Base-by-base conservation (phyloP, 805 yeast genomes). In the Candida suzukii region DNA sequence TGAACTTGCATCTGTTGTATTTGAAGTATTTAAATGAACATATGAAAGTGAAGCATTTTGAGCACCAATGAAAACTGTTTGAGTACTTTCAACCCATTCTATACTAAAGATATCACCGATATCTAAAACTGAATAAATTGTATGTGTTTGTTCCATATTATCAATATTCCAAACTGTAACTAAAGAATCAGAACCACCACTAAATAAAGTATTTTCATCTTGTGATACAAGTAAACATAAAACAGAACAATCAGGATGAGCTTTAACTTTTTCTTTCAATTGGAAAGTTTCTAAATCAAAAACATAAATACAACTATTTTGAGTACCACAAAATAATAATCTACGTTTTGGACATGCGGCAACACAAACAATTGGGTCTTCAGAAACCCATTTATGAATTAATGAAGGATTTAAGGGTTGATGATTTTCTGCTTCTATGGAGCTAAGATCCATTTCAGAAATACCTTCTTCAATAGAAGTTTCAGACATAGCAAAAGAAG, bases 71-170 rank as follows among this genome's bases (percentile, higher is more conserved):
- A 80, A 86, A 4, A 91, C 67, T 0, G 86, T 76, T 37, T 78
- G 71, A 11, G 74, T 58, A 2, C 63, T 48, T 17, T 76, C 74
- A 14, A 81, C 70, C 78, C 93, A 87, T 8, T 79, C 74, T 27
- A 91, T 63, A 9, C 95, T 82, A 56, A 91, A 91, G 16, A 91
- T 83, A 60, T 91, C 99, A 39, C 99, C 99, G 39, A 91, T 83
- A 63, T 91, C 99, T 28, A 83, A 73, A 11, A 83, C 60, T 1
- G 95, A 83, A 58, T 91, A 91, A 8, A 90, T 76, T 0, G 95
- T 83, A 51, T 84, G 83, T 0, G 83, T 60, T 47, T 71, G 76
- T 30, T 56, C 51, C 44, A 72, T 26, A 11, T 17, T 30, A 14
- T 36, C 41, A 8, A 35, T 39, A 3, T 44, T 28, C 95, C 96